phyloP scores from a whole-genome alignment of 768 basidiomycete species.

The Leccinum broughii region DNA sequence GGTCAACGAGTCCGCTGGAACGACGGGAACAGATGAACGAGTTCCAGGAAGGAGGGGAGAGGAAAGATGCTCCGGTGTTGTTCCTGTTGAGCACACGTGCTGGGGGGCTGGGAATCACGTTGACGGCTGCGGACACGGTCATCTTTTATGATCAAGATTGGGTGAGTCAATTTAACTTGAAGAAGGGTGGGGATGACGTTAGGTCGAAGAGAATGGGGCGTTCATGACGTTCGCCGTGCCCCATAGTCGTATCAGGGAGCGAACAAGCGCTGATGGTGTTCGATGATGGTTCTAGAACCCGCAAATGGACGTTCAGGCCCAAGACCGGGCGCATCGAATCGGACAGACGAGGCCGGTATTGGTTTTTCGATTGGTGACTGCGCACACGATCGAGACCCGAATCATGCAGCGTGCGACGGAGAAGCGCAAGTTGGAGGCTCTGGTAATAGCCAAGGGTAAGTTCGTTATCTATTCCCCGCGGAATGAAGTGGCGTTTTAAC shows the following conservation, averaged over 20 bases:
- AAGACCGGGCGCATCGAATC: slow-evolving; percentile 94
- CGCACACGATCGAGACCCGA: slow-evolving; percentile 88
- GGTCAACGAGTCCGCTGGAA: slow-evolving; percentile 74
- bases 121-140: slow-evolving; percentile 63
- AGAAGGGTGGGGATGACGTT: background rate
- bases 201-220: background rate
- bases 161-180: slow-evolving; percentile 14
- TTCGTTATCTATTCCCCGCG: background rate
- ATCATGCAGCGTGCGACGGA: slow-evolving; percentile 87
- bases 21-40: slow-evolving; percentile 82
- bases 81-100: slow-evolving; percentile 94
- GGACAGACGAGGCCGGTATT: slow-evolving; percentile 91
- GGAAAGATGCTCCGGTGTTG: slow-evolving; percentile 61
- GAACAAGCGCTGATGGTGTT: slow-evolving; percentile 1
- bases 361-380: slow-evolving; percentile 83
- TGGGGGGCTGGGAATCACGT: slow-evolving; percentile 94
- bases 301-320: slow-evolving; percentile 95
- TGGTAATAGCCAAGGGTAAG: slow-evolving; percentile 90
- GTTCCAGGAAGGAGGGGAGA: slow-evolving; percentile 76
- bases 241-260: background rate
- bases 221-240: background rate
- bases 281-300: slow-evolving; percentile 59
- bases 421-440: slow-evolving; percentile 87
- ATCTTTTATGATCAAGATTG: slow-evolving; percentile 26
- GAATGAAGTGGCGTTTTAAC: background rate